Base-by-base conservation (phyloP, 108 stramenopile species). In the Fragilaria radians region DNA sequence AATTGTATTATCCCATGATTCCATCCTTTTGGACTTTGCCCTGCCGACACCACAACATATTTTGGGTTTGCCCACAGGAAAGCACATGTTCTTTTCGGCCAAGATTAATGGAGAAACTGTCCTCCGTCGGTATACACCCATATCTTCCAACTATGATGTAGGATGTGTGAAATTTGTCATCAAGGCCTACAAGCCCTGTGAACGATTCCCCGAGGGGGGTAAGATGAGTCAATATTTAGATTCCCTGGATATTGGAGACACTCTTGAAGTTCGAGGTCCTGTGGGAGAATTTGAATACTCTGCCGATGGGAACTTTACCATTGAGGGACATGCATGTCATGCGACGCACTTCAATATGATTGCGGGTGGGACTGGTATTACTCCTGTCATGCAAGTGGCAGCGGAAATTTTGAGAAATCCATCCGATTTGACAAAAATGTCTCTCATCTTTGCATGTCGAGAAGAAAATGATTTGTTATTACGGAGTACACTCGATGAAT, bases 331-430 rank as follows among this genome's bases (percentile, higher is more conserved):
- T 62, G 73, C 72, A 48, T 70, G 73, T 57, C 56, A 36, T 25
- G 89, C 77, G 22, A 74, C 76, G 11, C 63, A 82, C 28, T 86
- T 97, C 75, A 91, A 88, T 67, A 96, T 96, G 96, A 80, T 98
- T 62, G 95, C 97, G 7, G 97, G 97, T 23, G 97, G 97, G 53
- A 98, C 97, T 23, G 97, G 97, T 50, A 96, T 98, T 60, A 98
- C 97, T 25, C 95, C 95, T 17, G 78, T 81, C 60, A 88, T 94
- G 79, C 97, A 97, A 74, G 80, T 96, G 50, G 87, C 90, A 29
- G 64, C 89, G 26, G 93, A 91, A 46, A 81, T 97, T 32, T 72
- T 96, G 5, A 76, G 82, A n/a, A 66, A 97, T 68, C 82, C 88
- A 11, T 52, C 73, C 3, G 96, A 97, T 57, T 54, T 60, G 22